A percentile compares a stretch with the other conserved stretches of the same genome.
phyloP scores from a whole-genome alignment of 371 early-diverging fungal species.

The Mucor sp. region DNA sequence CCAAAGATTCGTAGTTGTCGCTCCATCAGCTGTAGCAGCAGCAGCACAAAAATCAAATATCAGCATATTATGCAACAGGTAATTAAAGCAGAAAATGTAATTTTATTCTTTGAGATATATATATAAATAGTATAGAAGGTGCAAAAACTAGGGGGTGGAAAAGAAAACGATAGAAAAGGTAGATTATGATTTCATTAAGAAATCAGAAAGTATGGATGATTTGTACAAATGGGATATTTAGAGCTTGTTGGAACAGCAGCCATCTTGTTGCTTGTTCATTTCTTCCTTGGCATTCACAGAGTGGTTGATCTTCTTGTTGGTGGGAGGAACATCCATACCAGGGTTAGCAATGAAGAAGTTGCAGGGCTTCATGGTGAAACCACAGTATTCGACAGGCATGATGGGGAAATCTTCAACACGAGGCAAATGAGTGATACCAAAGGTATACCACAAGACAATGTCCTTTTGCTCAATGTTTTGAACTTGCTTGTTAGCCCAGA shows the following conservation, averaged over 20 bases:
- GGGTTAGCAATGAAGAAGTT: slow-evolving; percentile 57
- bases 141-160: neutral
- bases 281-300: slow-evolving; percentile 36
- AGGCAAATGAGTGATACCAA: slow-evolving; percentile 55
- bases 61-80: neutral
- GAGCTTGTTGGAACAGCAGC: slow-evolving; percentile 40
- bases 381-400: slow-evolving; percentile 55
- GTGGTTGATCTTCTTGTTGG: slow-evolving; percentile 44
- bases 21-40: neutral
- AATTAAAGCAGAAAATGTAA: neutral
- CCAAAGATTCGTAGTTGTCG: neutral
- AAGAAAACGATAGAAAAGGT: neutral
- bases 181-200: neutral
- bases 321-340: slow-evolving; percentile 51
- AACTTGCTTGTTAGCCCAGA: slow-evolving; percentile 37
- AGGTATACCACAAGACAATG: slow-evolving; percentile 56
- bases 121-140: neutral
- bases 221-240: slow-evolving; percentile 16
- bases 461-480: slow-evolving; percentile 40
- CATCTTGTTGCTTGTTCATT: slow-evolving; percentile 15
- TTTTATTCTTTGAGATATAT: neutral
- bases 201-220: neutral
- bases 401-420: slow-evolving; percentile 59
- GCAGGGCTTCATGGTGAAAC: slow-evolving; percentile 52
- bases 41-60: neutral